Evolutionary conservation across 352 stramenopile species (phyloP).

Genomic region (Phytopythium sindhum): DNA sequence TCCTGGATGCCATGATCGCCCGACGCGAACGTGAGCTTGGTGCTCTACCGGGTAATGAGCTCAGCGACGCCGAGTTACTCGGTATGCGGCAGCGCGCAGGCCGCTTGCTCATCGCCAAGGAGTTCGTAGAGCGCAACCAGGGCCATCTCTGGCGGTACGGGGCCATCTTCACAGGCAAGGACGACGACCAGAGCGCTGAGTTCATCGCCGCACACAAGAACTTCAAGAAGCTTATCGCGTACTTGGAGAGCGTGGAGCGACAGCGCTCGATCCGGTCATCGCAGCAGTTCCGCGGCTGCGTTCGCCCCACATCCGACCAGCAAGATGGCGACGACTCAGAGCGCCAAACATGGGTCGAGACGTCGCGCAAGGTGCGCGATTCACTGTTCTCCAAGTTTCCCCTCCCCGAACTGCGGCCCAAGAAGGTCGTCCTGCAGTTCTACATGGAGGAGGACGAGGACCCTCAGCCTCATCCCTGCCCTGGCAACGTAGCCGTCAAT

Average conservation of each 20-base stretch:
- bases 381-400: conserved; percentile 39
- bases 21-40: conserved; percentile 20
- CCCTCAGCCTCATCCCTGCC: neutral
- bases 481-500: conserved; percentile 27
- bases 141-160: conserved; percentile 63
- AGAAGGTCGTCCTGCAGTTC: conserved; percentile 17
- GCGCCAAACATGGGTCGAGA: conserved; percentile 59
- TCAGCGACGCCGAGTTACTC: conserved; percentile 33
- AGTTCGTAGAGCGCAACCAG: conserved; percentile 70
- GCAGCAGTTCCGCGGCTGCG: conserved; percentile 36
- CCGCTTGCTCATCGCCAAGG: conserved; percentile 54
- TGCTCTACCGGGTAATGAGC: conserved; percentile 7
- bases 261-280: conserved; percentile 60
- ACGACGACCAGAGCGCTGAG: conserved; percentile 48
- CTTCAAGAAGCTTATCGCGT: conserved; percentile 61
- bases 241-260: conserved; percentile 55
- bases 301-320: conserved; percentile 13
- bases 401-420: conserved; percentile 43
- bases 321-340: neutral
- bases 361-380: conserved; percentile 47
- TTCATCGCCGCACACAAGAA: conserved; percentile 57
- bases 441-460: neutral
- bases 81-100: conserved; percentile 51
- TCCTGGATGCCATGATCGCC: conserved; percentile 51
- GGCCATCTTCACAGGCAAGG: conserved; percentile 60